A percentile compares a stretch with the other conserved stretches of the same genome.
phyloP scores from a whole-genome alignment of 2,329 filamentous ascomycete species.

The Ophiosphaerella korrae region DNA sequence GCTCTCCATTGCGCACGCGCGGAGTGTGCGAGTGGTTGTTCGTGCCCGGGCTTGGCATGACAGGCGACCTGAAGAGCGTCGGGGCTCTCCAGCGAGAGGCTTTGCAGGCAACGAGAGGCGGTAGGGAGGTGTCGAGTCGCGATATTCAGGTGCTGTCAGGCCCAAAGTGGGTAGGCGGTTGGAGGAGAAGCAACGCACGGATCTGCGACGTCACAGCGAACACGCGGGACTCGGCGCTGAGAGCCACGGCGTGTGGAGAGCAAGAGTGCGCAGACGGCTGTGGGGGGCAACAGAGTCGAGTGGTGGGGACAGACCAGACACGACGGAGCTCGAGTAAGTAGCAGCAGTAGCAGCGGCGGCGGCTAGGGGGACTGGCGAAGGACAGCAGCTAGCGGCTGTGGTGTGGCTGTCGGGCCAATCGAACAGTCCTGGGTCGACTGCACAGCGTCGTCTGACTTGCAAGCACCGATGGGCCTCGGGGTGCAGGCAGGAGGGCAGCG shows the following conservation, averaged over 20 bases:
- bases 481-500: slow-evolving; percentile 10
- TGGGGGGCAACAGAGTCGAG: slow-evolving; percentile 1
- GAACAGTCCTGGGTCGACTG: slow-evolving; percentile 25
- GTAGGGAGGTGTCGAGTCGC: slow-evolving; percentile 26
- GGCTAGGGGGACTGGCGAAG: slow-evolving; percentile 28
- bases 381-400: slow-evolving; percentile 24
- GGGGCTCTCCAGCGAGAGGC: slow-evolving; percentile 28
- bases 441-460: slow-evolving; percentile 32
- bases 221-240: slow-evolving; percentile 8
- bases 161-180: slow-evolving; percentile 33
- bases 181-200: slow-evolving; percentile 11
- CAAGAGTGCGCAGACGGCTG: slow-evolving; percentile 12
- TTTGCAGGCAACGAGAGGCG: slow-evolving; percentile 19
- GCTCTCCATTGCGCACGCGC: slow-evolving; percentile 51
- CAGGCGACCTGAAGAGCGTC: slow-evolving; percentile 29
- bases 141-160: slow-evolving; percentile 27
- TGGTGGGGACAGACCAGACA: slow-evolving; percentile 13
- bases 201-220: slow-evolving; percentile 24
- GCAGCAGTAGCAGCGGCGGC: slow-evolving; percentile 5
- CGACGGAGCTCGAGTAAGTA: slow-evolving; percentile 16
- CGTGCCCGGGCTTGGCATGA: slow-evolving; percentile 47
- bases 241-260: slow-evolving; percentile 13
- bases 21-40: slow-evolving; percentile 46
- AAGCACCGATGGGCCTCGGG: slow-evolving; percentile 12
- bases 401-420: slow-evolving; percentile 32